These are phyloP conservation scores for Chrysochromulina parva DNA, from an alignment of 78 protist genomes.

Conservation along the genomic window DNA sequence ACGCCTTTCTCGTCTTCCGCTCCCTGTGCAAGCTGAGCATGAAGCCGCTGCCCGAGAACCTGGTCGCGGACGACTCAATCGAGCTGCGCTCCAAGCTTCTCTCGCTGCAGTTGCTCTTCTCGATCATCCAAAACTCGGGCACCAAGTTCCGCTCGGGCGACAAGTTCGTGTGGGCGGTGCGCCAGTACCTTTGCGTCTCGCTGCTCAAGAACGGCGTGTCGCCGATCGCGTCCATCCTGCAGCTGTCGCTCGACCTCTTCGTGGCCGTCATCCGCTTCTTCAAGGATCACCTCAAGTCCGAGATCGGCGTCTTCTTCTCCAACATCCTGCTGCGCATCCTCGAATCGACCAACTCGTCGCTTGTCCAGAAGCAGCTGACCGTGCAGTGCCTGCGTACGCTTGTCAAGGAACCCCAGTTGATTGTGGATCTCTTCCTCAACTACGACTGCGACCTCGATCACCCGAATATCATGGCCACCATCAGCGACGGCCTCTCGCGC, in stretches of 20 bases:
- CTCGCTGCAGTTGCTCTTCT: slow-evolving; percentile 60
- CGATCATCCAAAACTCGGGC: slow-evolving; percentile 54
- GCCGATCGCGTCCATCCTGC: slow-evolving; percentile 53
- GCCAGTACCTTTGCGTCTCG: slow-evolving; percentile 72
- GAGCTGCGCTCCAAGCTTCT: slow-evolving; percentile 53
- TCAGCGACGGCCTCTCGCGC: slow-evolving; percentile 59
- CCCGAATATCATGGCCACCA: slow-evolving; percentile 79
- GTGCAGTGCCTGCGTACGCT: slow-evolving; percentile 25
- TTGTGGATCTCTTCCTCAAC: slow-evolving; percentile 90
- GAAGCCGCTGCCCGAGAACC: slow-evolving; percentile 51
- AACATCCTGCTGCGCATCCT: slow-evolving; percentile 82
- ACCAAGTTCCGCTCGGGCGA: slow-evolving; percentile 53
- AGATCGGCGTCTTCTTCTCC: slow-evolving; percentile 86
- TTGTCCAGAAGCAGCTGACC: slow-evolving; percentile 88
- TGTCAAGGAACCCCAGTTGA: slow-evolving; percentile 65
- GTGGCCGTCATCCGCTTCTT: slow-evolving; percentile 57
- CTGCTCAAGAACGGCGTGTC: slow-evolving; percentile 74
- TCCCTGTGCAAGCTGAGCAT: slow-evolving; percentile 65
- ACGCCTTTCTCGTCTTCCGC: slow-evolving; percentile 70
- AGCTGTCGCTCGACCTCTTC: slow-evolving; percentile 72
- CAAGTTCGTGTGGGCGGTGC: slow-evolving; percentile 68
- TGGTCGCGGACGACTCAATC: slow-evolving; percentile 20
- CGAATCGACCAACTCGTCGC: slow-evolving; percentile 69
- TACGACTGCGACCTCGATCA: slow-evolving; percentile 91
- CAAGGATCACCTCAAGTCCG: slow-evolving; percentile 74